Base-by-base conservation (phyloP, 495 filamentous ascomycete genomes). In the Cladorrhinum samala region DNA sequence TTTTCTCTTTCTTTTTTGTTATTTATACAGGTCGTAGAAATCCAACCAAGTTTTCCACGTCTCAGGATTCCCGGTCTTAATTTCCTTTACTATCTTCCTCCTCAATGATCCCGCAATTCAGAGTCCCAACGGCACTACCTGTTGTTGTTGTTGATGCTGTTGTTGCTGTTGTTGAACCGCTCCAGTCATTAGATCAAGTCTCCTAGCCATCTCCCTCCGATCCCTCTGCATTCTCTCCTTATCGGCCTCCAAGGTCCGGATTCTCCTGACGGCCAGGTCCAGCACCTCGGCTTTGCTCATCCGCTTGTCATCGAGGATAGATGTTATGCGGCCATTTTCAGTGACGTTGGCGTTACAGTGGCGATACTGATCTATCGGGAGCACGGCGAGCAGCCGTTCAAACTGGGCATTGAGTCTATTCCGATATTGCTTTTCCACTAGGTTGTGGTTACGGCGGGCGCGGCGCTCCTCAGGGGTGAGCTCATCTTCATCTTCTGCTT, bases 251-350 rank as follows among this genome's bases (percentile, higher is more conserved):
- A 65, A 56, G 19, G 41, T 33, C 53, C 56, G 41, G 50, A 66
- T 66, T 16, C 56, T 37, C n/a, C 52, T 21, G 30, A 53, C 55
- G 9, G 63, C 63, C 36, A 63, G 25, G 14, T 66, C 63, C 18
- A 66, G 23, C 46, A 66, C 63, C 48, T 66, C 63, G 40, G 63
- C 63, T 46, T 66, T 66, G 58, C 61, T 66, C 44, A 65, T 47
- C n/a, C 62, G 36, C 39, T 57, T 55, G 19, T 59, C 59, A 11
- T 54, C 57, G 6, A 19, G 18, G 0, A 40, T 38, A 7, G 16
- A 37, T 14, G 20, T 14, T 20, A 27, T 3, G 38, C 19, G 11
- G 21, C 8, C 2, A 16, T 24, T 20, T 17, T 50, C n/a, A n/a
- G n/a, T n/a, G 47, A 20, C 18, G 14, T 21, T 24, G 36, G 19